Evolutionary conservation across 2,329 filamentous ascomycete genomes (phyloP), one percentile per base, ranked within the genome.

Genomic region (Kalaharituber pfeilii): DNA sequence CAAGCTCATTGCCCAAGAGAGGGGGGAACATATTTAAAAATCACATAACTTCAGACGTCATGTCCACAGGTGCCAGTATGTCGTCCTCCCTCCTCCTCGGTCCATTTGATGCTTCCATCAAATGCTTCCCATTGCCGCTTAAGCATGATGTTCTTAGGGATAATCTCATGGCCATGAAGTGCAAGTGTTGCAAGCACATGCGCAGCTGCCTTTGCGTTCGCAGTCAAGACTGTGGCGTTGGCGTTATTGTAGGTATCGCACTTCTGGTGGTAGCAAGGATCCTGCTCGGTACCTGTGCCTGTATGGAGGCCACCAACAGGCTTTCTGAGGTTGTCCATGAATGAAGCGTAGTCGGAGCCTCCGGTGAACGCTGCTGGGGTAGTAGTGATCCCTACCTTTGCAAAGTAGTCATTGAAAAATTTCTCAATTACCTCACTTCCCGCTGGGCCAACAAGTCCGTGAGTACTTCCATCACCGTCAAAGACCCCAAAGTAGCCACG

Each of bases 251-350:
- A 65, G 1, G 57, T 66, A 51, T 69, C 67, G 52, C 67, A 69
- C 0, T 51, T 62, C 52, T 65, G 62, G 54, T 69, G 67, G 51
- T 69, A 69, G 57, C 67, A 69, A 2, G 66, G 64, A 53, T 69
- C 67, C 44, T 64, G 58, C 0, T 54, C 59, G 1, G 60, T 56
- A 13, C 64, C 62, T 7, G 59, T 58, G 9, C 67, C 67, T 0
- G 67, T 69, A 57, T 68, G 63, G 9, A 69, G 56, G n/a, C 66
- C 67, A 0, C 67, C 67, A 28, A 68, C 64, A 1, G 68, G 67
- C 53, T 68, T 69, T 39, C 62, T 58, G 4, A 69, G 62, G 2
- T 60, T 58, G 36, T 62, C 58, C 65, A 68, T 67, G 57, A 69
- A 70, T 5, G 54, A 53, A 2, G 59, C 63, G 53, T 66, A 66